Conservation (phyloP, 2,329 filamentous ascomycete genomes). For the Nannizziopsis arthrosporioides region DNA sequence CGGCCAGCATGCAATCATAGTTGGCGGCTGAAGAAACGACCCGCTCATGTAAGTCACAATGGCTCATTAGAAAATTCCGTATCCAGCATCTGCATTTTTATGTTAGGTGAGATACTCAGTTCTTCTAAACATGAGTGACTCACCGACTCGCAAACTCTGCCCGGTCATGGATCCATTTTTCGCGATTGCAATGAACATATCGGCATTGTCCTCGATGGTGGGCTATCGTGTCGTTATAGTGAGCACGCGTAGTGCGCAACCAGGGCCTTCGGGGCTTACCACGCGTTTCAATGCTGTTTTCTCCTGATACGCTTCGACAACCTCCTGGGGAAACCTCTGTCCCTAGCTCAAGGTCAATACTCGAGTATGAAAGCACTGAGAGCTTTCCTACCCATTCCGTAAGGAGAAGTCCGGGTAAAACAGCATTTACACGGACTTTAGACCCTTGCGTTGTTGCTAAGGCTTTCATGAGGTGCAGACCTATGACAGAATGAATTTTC, state of each 20-base stretch:
- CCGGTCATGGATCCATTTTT: constrained; percentile 39
- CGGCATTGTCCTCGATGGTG: constrained; percentile 33
- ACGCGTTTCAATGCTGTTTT: constrained; percentile 49
- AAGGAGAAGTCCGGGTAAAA: constrained; percentile 52
- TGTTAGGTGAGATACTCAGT: not conserved
- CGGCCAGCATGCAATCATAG: not conserved
- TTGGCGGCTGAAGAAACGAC: not conserved
- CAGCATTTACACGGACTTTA: constrained; percentile 53
- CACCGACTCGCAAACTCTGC: constrained; percentile 35
- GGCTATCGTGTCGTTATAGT: constrained; percentile 19
- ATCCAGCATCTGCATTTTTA: constrained; percentile 24
- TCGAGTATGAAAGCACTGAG: not conserved
- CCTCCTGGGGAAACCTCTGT: constrained; percentile 46
- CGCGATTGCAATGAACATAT: constrained; percentile 30
- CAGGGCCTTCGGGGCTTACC: constrained; percentile 28
- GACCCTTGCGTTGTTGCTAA: constrained; percentile 51
- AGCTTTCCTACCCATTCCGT: constrained; percentile 51
- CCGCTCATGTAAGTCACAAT: not conserved
- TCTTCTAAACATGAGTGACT: constrained; percentile 11
- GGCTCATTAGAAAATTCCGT: constrained; percentile 15
- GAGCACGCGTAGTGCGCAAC: not conserved
- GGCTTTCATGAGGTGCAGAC: constrained; percentile 55
- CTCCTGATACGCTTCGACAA: constrained; percentile 43
- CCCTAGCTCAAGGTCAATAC: constrained; percentile 31
- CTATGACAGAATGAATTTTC: constrained; percentile 20